Base-by-base conservation (phyloP, 306 rosid species). In the Castanea crenata region DNA sequence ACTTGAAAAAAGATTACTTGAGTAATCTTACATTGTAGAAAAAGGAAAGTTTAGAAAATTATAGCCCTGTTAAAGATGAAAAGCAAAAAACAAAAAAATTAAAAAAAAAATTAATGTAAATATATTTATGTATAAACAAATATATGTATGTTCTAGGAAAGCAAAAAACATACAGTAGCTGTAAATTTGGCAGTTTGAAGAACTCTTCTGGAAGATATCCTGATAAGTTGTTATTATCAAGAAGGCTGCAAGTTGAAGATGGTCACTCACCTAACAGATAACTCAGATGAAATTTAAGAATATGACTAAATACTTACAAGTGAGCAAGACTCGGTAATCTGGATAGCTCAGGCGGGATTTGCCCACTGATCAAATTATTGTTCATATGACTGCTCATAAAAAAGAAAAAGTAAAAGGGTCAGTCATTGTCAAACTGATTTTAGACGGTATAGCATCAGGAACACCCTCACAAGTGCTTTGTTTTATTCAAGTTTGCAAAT, bases 281-380 rank as follows among this genome's bases (percentile, higher is more conserved):
- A 23, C 20, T 23, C 23, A 54, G 31, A 18, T 31, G 9, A 55
- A 56, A 73, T 54, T 16, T 5, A 21, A 69, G 76, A 61, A 49
- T 49, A 49, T 75, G 75, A 31, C 41, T 70, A 79, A 55, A 6
- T 0, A 78, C 99, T 91, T 81, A 96, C 99, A 96, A 74, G 67
- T 96, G 99, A 78, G 85, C 74, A 76, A 95, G 97, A 0, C 4
- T 76, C 1, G 92, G 88, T 79, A 95, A 83, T 78, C 23, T 76
- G 35, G 86, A 88, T 57, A 96, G 88, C 85, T 85, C 97, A 2
- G 83, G 80, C 31, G 97, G 98, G 79, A 96, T 89, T 78, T 82
- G 91, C 55, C 98, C 99, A 21, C 94, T 91, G 35, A 96, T 83
- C 76, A 97, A 96, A 80, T 96, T 96, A 88, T 96, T 93, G 88